These are phyloP conservation scores for Avena eriantha DNA, from an alignment of 176 grass and related monocot species.

Conservation along the genomic window DNA sequence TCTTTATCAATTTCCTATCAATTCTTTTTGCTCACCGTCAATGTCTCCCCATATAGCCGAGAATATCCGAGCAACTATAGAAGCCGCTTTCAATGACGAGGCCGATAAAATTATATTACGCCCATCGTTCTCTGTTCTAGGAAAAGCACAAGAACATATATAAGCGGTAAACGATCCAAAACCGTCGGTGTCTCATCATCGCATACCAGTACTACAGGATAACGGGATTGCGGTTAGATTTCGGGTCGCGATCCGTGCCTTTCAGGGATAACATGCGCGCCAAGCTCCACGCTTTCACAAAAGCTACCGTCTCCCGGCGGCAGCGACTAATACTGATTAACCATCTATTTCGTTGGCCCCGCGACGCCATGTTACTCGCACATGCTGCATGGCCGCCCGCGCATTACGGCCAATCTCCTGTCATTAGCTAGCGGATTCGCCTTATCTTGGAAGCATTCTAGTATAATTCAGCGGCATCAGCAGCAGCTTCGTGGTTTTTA, in stretches of 20 bases:
- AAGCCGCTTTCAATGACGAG: too few relatives aligned
- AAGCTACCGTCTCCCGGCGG: slow-evolving; percentile 17
- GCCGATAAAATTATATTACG: too few relatives aligned
- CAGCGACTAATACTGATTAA: slow-evolving; percentile 25
- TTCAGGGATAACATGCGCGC: slow-evolving; percentile 44
- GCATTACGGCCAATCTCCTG: slow-evolving; percentile 45
- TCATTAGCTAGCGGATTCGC: slow-evolving; percentile 38
- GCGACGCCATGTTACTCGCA: slow-evolving; percentile 58
- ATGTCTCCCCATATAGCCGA: too few relatives aligned
- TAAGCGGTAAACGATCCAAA: background rate
- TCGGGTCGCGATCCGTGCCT: slow-evolving; percentile 23
- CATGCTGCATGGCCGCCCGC: slow-evolving; percentile 62
- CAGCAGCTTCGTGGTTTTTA: slow-evolving; percentile 8
- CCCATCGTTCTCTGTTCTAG: background rate
- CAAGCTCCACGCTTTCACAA: slow-evolving; percentile 40
- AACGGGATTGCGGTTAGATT: slow-evolving; percentile 27
- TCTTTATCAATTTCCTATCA: too few relatives aligned
- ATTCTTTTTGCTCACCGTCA: too few relatives aligned
- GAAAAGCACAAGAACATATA: background rate
- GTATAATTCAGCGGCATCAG: background rate
- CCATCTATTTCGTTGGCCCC: slow-evolving; percentile 42
- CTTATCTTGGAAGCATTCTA: slow-evolving; percentile 48
- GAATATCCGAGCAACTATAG: too few relatives aligned
- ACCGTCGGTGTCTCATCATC: background rate
- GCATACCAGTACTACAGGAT: background rate